Conservation (phyloP, 2,329 filamentous ascomycete species). For the Penicillium sp. region DNA sequence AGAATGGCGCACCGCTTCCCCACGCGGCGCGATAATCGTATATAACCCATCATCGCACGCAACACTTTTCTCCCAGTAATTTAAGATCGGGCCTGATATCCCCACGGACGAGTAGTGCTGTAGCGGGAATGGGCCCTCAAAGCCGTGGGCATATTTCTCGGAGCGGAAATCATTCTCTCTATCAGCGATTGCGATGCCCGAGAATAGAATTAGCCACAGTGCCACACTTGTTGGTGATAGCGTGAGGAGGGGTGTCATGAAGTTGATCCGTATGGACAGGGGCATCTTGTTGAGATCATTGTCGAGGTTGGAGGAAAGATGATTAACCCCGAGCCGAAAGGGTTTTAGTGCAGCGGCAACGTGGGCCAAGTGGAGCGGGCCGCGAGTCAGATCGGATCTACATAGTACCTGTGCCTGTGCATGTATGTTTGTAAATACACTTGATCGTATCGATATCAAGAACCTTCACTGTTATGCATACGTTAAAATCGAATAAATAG, state of each 20-base stretch:
- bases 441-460: too few relatives aligned
- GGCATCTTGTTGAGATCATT: background rate
- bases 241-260: background rate
- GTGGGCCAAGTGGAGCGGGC: background rate
- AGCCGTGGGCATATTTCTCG: conserved; percentile 20
- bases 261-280: background rate
- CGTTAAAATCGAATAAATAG: too few relatives aligned
- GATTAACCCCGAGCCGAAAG: background rate
- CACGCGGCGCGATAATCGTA: conserved; percentile 44
- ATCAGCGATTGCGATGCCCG: background rate
- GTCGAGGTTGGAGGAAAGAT: background rate
- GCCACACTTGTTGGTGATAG: background rate
- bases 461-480: too few relatives aligned
- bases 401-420: background rate
- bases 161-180: conserved; percentile 7
- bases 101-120: conserved; percentile 27
- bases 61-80: conserved; percentile 22
- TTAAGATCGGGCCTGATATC: conserved; percentile 26
- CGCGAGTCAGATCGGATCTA: background rate
- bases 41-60: conserved; percentile 42
- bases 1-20: conserved; percentile 31
- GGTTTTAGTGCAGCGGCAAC: background rate
- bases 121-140: conserved; percentile 26
- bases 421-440: too few relatives aligned
- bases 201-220: background rate